A percentile compares a stretch with the other conserved stretches of the same genome.
Evolutionary conservation across 2,329 filamentous ascomycete genomes (phyloP).

Genomic region (Xylogone sp.): DNA sequence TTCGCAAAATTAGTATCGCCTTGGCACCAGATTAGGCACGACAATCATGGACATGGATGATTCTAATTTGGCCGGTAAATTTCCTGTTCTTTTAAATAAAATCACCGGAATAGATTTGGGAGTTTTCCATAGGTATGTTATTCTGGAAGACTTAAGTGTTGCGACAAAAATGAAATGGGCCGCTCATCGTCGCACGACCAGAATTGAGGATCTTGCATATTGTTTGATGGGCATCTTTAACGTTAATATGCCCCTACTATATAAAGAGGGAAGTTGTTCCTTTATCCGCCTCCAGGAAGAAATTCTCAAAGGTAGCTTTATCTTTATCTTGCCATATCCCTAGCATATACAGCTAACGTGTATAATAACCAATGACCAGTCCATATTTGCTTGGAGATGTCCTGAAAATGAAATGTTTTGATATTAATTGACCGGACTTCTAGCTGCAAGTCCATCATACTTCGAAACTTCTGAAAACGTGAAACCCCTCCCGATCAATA

Average conservation of each 20-base stretch:
- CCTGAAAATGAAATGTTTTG: neutral
- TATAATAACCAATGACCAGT: conserved; percentile 4
- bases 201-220: conserved; percentile 37
- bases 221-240: conserved; percentile 38
- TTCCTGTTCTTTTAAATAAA: neutral
- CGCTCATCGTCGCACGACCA: conserved; percentile 26
- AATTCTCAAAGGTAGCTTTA: conserved; percentile 14
- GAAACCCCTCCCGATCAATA: conserved; percentile 2
- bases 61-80: neutral
- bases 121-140: neutral
- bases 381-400: neutral
- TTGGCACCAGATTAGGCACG: neutral
- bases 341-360: neutral
- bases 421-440: conserved; percentile 1
- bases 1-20: neutral
- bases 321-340: neutral
- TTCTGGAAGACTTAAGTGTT: conserved; percentile 11
- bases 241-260: conserved; percentile 38
- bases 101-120: neutral
- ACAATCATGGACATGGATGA: neutral
- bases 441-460: conserved; percentile 2
- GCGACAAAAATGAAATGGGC: conserved; percentile 30
- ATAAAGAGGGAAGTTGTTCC: conserved; percentile 30
- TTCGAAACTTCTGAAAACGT: conserved; percentile 2
- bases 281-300: conserved; percentile 31